Percentiles rank a stretch among this genome's conserved stretches.
phyloP scores from a whole-genome alignment of 345 rosid species.

The Eucalyptus microcorys region DNA sequence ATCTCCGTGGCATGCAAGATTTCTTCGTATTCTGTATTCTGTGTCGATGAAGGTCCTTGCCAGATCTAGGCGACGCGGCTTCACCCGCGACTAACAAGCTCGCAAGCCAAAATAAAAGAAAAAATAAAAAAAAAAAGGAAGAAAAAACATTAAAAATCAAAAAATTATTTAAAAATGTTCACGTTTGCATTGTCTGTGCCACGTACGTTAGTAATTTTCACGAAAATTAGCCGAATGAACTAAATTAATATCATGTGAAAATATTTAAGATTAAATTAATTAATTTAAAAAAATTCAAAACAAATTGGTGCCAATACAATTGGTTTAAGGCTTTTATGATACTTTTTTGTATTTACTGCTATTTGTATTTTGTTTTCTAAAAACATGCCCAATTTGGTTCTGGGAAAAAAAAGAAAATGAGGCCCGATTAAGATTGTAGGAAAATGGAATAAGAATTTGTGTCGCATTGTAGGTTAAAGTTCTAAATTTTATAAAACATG shows the following conservation, averaged over 20 bases:
- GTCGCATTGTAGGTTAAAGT: background rate
- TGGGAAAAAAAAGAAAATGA: background rate
- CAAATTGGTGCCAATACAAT: no score
- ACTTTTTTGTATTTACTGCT: no score
- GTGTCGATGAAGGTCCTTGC: no score
- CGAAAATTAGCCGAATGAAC: fast-evolving
- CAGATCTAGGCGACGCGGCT: no score
- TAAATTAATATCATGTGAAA: fast-evolving
- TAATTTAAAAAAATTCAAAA: no score
- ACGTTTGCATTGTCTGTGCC: fast-evolving
- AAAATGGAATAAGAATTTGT: background rate
- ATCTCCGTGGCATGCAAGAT: conserved; percentile 7
- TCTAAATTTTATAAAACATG: background rate
- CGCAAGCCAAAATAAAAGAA: no score
- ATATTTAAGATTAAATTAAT: no score
- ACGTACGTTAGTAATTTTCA: fast-evolving
- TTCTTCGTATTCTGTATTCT: conserved; percentile 13
- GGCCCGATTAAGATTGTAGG: background rate
- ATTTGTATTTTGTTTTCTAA: background rate
- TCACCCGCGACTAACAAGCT: fast-evolving
- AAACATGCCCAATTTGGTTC: background rate
- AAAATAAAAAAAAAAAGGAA: fast-evolving
- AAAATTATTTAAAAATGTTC: no score
- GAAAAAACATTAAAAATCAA: fast-evolving
- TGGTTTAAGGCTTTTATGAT: no score